phyloP scores from a whole-genome alignment of 2,329 filamentous ascomycete genomes.

The Didymella glomerata region DNA sequence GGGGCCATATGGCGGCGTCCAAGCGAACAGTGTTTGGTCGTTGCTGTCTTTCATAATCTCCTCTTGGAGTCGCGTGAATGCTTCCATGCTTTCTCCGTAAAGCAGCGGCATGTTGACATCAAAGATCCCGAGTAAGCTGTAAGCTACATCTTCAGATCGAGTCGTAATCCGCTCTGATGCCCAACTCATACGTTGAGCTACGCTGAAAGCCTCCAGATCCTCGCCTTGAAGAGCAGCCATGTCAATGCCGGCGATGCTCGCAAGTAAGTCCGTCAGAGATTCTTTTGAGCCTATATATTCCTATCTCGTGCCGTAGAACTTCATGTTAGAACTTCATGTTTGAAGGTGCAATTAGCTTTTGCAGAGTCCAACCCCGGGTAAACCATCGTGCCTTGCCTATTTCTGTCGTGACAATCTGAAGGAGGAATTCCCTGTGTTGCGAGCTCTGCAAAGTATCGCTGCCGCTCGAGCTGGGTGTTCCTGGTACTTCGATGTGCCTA shows the following conservation, averaged over 20 bases:
- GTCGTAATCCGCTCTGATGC: not conserved
- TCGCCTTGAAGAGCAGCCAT: not conserved
- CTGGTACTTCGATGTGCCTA: no score
- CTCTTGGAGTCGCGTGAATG: not conserved
- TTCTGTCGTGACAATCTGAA: no score
- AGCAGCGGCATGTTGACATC: not conserved
- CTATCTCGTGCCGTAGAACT: not conserved
- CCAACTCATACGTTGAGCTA: not conserved
- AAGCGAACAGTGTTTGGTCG: not conserved
- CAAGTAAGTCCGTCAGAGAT: not conserved
- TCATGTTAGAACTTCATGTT: not conserved
- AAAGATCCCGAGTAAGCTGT: conserved; percentile 1
- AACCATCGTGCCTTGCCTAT: not conserved
- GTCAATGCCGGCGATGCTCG: not conserved
- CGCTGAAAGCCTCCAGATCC: not conserved
- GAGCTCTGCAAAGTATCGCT: no score
- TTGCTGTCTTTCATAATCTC: conserved; percentile 4
- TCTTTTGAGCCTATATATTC: not conserved
- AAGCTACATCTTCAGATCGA: not conserved
- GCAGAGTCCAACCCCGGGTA: not conserved
- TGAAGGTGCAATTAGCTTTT: not conserved
- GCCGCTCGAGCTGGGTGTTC: no score
- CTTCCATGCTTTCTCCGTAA: not conserved
- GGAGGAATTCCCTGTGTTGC: no score
- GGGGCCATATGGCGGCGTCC: not conserved